Percentiles rank a stretch among this genome's conserved stretches.
These are phyloP conservation scores for Calonectria crousiana DNA, from an alignment of 2,329 filamentous ascomycete genomes.

Conservation along the genomic window DNA sequence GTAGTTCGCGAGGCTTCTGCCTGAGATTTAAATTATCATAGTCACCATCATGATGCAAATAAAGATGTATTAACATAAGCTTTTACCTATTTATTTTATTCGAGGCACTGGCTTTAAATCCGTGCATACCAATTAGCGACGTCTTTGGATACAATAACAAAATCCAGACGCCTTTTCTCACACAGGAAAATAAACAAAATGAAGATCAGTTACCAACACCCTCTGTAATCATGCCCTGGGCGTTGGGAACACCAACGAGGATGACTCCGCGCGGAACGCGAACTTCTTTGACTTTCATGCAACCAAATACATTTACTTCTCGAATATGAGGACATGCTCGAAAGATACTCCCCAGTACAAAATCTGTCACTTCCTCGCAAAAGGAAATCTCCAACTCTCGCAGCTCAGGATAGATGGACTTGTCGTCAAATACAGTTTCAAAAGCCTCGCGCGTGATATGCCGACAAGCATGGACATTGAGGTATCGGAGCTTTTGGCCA, in stretches of 20 bases:
- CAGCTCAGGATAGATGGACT: constrained; percentile 75
- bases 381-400: constrained; percentile 83
- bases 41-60: neutral
- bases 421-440: constrained; percentile 76
- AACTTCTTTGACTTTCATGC: constrained; percentile 70
- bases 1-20: too few relatives aligned
- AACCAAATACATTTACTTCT: constrained; percentile 73
- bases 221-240: constrained; percentile 70
- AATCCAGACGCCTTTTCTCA: neutral
- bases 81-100: neutral
- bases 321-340: constrained; percentile 71
- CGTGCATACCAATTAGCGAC: neutral
- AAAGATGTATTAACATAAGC: neutral
- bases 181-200: neutral
- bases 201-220: constrained; percentile 45
- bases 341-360: constrained; percentile 74
- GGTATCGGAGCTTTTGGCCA: constrained; percentile 69
- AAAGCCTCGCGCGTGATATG: constrained; percentile 82
- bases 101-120: neutral
- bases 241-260: constrained; percentile 70
- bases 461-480: constrained; percentile 88
- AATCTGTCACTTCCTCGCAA: constrained; percentile 75
- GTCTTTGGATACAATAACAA: neutral
- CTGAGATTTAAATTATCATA: neutral
- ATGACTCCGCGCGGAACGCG: constrained; percentile 67